Conservation (phyloP, 257 asterid genomes). For the Solanum pinnatisectum region DNA sequence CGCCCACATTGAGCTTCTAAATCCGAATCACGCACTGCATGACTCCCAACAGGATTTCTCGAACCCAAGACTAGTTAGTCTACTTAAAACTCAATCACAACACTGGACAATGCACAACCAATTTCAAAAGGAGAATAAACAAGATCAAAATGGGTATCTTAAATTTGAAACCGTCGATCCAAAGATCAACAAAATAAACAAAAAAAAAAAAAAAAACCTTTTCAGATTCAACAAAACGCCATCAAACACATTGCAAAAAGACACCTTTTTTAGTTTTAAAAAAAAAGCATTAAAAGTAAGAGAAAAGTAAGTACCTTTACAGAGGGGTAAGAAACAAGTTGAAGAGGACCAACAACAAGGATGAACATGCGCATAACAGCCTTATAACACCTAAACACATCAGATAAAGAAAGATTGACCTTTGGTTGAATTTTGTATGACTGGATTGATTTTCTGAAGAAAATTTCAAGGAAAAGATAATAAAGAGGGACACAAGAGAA, state of each 20-base stretch:
- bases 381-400: conserved; percentile 57
- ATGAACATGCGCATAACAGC: conserved; percentile 84
- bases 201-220: background rate
- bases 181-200: background rate
- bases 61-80: background rate
- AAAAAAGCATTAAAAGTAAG: background rate
- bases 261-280: background rate
- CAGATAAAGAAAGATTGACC: conserved; percentile 51
- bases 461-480: conserved; percentile 52
- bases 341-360: conserved; percentile 86
- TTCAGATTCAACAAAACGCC: background rate
- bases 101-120: background rate
- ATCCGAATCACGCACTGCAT: background rate
- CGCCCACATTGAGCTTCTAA: background rate
- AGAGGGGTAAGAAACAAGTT: conserved; percentile 78
- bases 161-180: background rate
- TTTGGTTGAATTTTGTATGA: conserved; percentile 78
- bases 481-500: conserved; percentile 73
- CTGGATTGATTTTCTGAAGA: conserved; percentile 22
- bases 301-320: conserved; percentile 36
- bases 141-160: background rate
- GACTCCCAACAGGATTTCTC: background rate
- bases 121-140: background rate
- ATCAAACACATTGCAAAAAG: background rate
- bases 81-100: background rate